phyloP scores from a whole-genome alignment of 1,284 basidiomycete species.

The Calocybe gambosa region DNA sequence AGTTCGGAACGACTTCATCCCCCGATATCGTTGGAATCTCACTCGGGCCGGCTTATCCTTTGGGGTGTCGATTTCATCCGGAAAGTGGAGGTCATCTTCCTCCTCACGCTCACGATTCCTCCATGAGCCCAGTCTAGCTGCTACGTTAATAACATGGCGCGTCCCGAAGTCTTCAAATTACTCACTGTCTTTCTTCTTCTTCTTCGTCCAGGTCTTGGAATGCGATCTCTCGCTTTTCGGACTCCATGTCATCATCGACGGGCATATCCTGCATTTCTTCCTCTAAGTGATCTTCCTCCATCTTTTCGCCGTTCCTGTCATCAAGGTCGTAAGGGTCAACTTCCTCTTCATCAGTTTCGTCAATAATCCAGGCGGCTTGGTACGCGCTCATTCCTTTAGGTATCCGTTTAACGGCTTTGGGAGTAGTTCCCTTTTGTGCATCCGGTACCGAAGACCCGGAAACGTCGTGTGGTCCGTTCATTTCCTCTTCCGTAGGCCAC shows the following conservation, averaged over 20 bases:
- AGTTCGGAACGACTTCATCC: conserved; percentile 88
- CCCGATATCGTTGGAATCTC: conserved; percentile 93
- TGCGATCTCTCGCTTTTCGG: conserved; percentile 50
- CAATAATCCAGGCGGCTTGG: conserved; percentile 90
- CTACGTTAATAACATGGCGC: conserved; percentile 3
- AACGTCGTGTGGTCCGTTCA: conserved; percentile 43
- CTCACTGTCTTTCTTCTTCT: conserved; percentile 81
- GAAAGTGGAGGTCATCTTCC: conserved; percentile 80
- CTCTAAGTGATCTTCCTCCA: conserved; percentile 29
- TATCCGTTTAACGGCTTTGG: conserved; percentile 67
- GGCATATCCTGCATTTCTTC: conserved; percentile 66
- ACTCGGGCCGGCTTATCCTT: conserved; percentile 77
- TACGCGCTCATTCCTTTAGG: conserved; percentile 92
- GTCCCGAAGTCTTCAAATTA: conserved; percentile 7
- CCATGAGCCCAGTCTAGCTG: conserved; percentile 62
- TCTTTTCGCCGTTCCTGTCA: conserved; percentile 8
- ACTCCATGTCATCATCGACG: conserved; percentile 55
- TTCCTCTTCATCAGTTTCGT: conserved; percentile 70
- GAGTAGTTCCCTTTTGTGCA: conserved; percentile 61
- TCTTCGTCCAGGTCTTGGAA: conserved; percentile 79
- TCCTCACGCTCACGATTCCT: conserved; percentile 63
- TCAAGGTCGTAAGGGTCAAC: conserved; percentile 20
- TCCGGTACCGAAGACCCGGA: conserved; percentile 49
- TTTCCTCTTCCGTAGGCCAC: conserved; percentile 98
- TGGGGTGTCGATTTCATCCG: conserved; percentile 98